Base-by-base conservation (phyloP, 2,329 filamentous ascomycete genomes). In the Didymella pinodella region DNA sequence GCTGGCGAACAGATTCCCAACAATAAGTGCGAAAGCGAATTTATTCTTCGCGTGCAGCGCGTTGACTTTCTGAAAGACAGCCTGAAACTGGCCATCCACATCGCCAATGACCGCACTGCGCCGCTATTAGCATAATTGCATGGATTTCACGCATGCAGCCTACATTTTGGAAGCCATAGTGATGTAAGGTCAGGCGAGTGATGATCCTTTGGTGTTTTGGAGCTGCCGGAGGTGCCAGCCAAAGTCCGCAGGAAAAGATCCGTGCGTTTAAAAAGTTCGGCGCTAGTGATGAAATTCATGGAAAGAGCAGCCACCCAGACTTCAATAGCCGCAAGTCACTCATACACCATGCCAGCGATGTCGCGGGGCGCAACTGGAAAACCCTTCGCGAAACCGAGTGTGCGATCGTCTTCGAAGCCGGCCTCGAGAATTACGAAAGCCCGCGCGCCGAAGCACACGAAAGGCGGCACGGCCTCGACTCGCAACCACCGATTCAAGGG, bases 401-500 rank as follows among this genome's bases (percentile, higher is more conserved):
- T 58, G 31, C 63, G 64, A 44, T 26, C 65, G 25, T 59, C 61
- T 46, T 54, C 56, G 32, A 65, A 64, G 48, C 26, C 63, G 25
- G 55, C 57, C 47, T 56, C 40, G n/a, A 56, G 50, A 38, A 38
- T 48, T 31, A 18, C 60, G 65, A 73, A 69, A 74, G 64, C 67
- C 72, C 66, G 77, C 75, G 84, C 70, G 90, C 83, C 84, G 18
- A 91, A 90, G 80, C 84, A 81, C 49, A 72, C 84, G 64, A 92
- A 90, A 75, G 84, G 85, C 62, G 84, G 85, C 65, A 96, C 92
- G 26, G 82, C 84, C 49, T 91, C 93, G 67, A 88, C 89, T 62
- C 93, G 92, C 74, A 90, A 92, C 51, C 92, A 97, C 79, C 86
- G 91, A 75, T 98, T 92, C 86, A 90, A 97, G 80, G 90, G 91